Base-by-base conservation (phyloP, 1,284 basidiomycete genomes). In the Leccinum subfulvum region DNA sequence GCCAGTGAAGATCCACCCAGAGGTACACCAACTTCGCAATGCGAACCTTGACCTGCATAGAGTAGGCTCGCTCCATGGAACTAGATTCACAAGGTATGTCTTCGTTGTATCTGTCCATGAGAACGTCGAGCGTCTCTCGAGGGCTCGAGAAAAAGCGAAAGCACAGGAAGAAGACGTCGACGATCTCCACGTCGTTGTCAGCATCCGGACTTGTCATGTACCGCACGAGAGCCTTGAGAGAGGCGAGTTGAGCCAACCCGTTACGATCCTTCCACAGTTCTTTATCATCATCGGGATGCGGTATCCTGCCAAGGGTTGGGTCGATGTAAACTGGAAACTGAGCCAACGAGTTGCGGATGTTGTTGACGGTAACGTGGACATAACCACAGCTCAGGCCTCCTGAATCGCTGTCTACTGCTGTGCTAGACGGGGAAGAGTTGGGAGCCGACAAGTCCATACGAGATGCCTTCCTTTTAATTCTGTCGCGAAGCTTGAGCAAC, bases 1-100 rank as follows among this genome's bases (percentile, higher is more conserved):
- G 79, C 92, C 92, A 95, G 73, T 93, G 86, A 55, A 81, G 77
- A 65, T 90, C 85, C 35, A 94, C 80, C 94, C 94, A 96, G 16
- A 82, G 79, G 68, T 87, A 82, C 64, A 95, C 72, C 33, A 90
- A 72, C 67, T 87, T 87, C 56, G 85, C 84, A 13, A 93, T 81
- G 13, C 89, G 81, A 57, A 89, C 76, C 55, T 86, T 86, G 21
- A 89, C 81, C 3, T 84, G 84, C 47, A 81, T 75, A 9, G 84
- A 78, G 54, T 80, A 74, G 10, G 82, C 71, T 6, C 75, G 75
- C 28, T 76, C 67, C 62, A 87, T 81, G 21, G 74, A 74, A 30
- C 71, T 66, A 21, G 74, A 69, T n/a, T 63, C 64, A 9, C 58
- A 59, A 0, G 76, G 71, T 9, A 74, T 67, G 4, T 60, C 60